These are phyloP conservation scores for Nothophoma quercina DNA, from an alignment of 2,329 filamentous ascomycete genomes.

Conservation along the genomic window DNA sequence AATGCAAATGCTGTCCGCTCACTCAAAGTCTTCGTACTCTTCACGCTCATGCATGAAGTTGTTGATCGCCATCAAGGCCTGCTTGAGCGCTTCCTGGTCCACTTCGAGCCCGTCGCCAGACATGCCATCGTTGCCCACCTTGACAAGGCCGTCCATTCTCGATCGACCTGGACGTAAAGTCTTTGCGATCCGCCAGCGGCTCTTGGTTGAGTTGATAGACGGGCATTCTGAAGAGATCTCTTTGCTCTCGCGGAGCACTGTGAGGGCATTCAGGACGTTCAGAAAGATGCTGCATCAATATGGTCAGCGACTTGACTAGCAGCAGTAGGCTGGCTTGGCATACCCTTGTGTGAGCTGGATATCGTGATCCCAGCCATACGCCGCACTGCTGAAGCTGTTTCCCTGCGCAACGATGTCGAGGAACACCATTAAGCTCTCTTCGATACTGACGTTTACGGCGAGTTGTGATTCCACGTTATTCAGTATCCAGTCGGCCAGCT, in stretches of 20 bases:
- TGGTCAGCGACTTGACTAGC: conserved; percentile 23
- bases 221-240: conserved; percentile 43
- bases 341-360: conserved; percentile 46
- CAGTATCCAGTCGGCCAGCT: conserved; percentile 49
- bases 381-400: conserved; percentile 43
- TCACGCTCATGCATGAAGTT: conserved; percentile 49
- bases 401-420: conserved; percentile 49
- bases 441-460: conserved; percentile 43
- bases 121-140: conserved; percentile 45
- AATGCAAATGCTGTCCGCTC: conserved; percentile 19
- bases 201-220: conserved; percentile 39
- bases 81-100: conserved; percentile 40
- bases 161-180: conserved; percentile 40
- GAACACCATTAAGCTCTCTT: conserved; percentile 49
- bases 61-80: conserved; percentile 46
- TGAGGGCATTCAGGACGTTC: conserved; percentile 45
- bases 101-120: conserved; percentile 44
- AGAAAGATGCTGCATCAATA: conserved; percentile 42
- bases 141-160: conserved; percentile 41
- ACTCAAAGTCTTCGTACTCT: conserved; percentile 33
- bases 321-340: conserved; percentile 20
- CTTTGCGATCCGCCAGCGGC: conserved; percentile 44
- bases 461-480: conserved; percentile 42
- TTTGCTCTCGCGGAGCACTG: conserved; percentile 41
- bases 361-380: conserved; percentile 47